Base-by-base conservation (phyloP, 345 rosid species). In the Aurinia saxatilis region DNA sequence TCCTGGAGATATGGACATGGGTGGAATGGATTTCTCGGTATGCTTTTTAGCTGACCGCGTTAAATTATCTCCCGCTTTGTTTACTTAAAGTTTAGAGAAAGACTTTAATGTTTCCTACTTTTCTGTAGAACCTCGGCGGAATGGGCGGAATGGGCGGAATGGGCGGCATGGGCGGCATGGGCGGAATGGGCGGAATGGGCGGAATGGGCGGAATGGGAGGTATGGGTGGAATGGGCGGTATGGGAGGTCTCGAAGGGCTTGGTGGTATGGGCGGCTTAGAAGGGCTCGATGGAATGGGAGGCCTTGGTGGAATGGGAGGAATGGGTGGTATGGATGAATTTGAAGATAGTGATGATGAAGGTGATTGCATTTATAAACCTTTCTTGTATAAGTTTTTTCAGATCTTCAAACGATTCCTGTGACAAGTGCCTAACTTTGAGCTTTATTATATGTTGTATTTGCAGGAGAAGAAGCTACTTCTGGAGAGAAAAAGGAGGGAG, bases 301-400 rank as follows among this genome's bases (percentile, higher is more conserved):
- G n/a, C n/a, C n/a, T n/a, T n/a, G n/a, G n/a, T 1, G 80, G 70
- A 3, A 17, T 53, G 52, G 74, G 66, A 0, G 79, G 41, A 8
- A 58, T 50, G 66, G 85, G 50, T 18, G 84, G 63, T 2, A 77
- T 86, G 85, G 88, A 76, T 27, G 96, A 80, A n/a, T 81, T 81
- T 45, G 98, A 84, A 0, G 98, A 80, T 66, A 88, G 91, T 73
- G 98, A 91, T 73, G 95, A 85, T 61, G 97, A 90, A 79, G 95
- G 97, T 90, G 66, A 70, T 19, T 30, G 33, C 14, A 17, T 66
- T 33, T 25, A 42, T 18, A 4, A 27, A 44, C 23, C 17, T 25
- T 58, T 38, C 30, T 35, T 58, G 15, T 6, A 23, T n/a, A 34
- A 0, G 5, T 30, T 30, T 33, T 11, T 8, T 36, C 13, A 14